Percentiles rank a stretch among this genome's conserved stretches.
Evolutionary conservation across 2,329 filamentous ascomycete genomes (phyloP).

Genomic region (Colletotrichum musicola): DNA sequence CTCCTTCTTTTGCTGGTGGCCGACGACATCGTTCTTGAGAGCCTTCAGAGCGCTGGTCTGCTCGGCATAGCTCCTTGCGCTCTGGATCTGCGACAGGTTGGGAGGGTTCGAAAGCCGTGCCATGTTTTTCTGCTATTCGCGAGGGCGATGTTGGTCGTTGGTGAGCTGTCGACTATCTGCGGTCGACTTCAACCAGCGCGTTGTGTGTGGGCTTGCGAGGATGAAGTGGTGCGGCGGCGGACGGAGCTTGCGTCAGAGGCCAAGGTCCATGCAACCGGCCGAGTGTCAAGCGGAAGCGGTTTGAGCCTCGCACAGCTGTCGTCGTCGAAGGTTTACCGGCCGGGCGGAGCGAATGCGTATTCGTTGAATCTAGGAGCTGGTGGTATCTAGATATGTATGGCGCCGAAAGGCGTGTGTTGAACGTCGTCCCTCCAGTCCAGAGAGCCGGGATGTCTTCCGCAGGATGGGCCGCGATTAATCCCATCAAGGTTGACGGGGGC

Average conservation of each 20-base stretch:
- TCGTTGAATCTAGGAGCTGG: neutral
- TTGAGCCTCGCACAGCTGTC: slow-evolving; percentile 15
- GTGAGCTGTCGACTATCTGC: slow-evolving; percentile 18
- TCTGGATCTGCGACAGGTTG: slow-evolving; percentile 69
- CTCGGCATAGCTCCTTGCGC: slow-evolving; percentile 63
- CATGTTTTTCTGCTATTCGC: slow-evolving; percentile 54
- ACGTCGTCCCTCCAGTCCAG: slow-evolving; percentile 1
- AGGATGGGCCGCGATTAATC: slow-evolving; percentile 22
- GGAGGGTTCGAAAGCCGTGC: slow-evolving; percentile 65
- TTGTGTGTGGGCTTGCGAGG: slow-evolving; percentile 29
- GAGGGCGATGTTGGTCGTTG: neutral
- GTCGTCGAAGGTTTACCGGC: slow-evolving; percentile 1
- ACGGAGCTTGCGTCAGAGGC: slow-evolving; percentile 37
- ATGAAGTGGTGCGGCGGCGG: slow-evolving; percentile 21
- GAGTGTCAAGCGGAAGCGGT: slow-evolving; percentile 24
- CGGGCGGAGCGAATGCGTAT: neutral
- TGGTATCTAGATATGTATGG: neutral
- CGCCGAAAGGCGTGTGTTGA: neutral
- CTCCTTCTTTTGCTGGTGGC: slow-evolving; percentile 89
- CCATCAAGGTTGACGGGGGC: slow-evolving; percentile 15
- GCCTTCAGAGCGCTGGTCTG: slow-evolving; percentile 73
- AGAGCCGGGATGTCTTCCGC: slow-evolving; percentile 17
- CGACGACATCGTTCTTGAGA: slow-evolving; percentile 91
- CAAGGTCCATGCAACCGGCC: slow-evolving; percentile 35
- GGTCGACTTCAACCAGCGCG: slow-evolving; percentile 28